Conservation (phyloP, 1,139 yeast species). For the Kodamaea arcana region DNA sequence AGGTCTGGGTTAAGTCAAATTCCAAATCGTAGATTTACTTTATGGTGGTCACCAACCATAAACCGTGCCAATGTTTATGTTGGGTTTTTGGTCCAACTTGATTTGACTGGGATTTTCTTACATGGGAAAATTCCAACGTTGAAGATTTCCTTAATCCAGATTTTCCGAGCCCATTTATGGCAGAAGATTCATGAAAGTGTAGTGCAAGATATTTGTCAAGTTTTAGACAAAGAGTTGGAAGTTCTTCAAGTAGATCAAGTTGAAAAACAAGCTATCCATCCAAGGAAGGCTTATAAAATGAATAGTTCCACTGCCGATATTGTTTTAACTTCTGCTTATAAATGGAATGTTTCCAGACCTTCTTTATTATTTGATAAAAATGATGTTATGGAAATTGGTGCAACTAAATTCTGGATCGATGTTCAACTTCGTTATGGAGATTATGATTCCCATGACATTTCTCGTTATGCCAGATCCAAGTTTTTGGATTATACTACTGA, state of each 20-base stretch:
- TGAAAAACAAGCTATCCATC: slow-evolving; percentile 90
- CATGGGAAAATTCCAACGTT: slow-evolving; percentile 98
- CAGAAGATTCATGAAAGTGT: slow-evolving; percentile 96
- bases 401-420: slow-evolving; percentile 90
- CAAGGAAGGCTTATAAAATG: slow-evolving; percentile 96
- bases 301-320: slow-evolving; percentile 93
- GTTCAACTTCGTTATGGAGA: slow-evolving; percentile 95
- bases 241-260: slow-evolving; percentile 80
- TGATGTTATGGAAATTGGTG: slow-evolving; percentile 48
- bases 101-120: slow-evolving; percentile 90
- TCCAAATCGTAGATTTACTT: slow-evolving; percentile 93
- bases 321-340: slow-evolving; percentile 66
- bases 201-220: slow-evolving; percentile 90
- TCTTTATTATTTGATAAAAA: slow-evolving; percentile 65
- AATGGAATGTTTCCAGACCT: slow-evolving; percentile 85
- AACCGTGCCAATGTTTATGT: slow-evolving; percentile 97
- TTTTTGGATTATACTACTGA: slow-evolving; percentile 91
- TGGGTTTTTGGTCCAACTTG: slow-evolving; percentile 94
- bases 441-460: slow-evolving; percentile 94
- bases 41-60: slow-evolving; percentile 99
- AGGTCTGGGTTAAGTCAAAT: slow-evolving; percentile 96
- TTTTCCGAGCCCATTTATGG: slow-evolving; percentile 98
- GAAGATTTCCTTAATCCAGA: slow-evolving; percentile 91
- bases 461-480: slow-evolving; percentile 90
- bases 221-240: slow-evolving; percentile 82